Evolutionary conservation across 164 flowering plant species (phyloP).

Genomic region (Euptelea pleiosperma): DNA sequence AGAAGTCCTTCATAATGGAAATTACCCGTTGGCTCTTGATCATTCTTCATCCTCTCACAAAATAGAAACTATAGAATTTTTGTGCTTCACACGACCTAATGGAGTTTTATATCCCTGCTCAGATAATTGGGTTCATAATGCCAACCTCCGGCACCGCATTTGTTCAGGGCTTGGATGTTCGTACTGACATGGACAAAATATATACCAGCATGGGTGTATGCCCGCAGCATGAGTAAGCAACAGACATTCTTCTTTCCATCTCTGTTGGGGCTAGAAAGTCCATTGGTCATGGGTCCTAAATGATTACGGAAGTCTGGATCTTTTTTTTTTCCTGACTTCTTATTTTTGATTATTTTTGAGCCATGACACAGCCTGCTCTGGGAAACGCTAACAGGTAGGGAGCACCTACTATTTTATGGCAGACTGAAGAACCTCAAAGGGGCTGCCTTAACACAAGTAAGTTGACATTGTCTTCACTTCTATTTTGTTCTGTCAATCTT

Average conservation of each 20-base stretch:
- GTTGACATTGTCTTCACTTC: constrained; percentile 7
- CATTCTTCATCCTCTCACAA: not conserved
- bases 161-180: constrained; percentile 60
- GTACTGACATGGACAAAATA: constrained; percentile 57
- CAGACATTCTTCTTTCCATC: not conserved
- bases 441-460: constrained; percentile 45
- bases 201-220: constrained; percentile 87
- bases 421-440: constrained; percentile 77
- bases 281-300: not conserved
- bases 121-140: constrained; percentile 78
- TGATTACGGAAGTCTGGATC: not conserved
- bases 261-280: not conserved
- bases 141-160: constrained; percentile 69
- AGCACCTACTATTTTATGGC: no score
- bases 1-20: no score
- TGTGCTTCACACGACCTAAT: not conserved
- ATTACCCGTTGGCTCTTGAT: not conserved
- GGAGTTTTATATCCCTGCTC: constrained; percentile 8
- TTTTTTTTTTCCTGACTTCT: no score
- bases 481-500: no score
- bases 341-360: no score
- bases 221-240: constrained; percentile 87
- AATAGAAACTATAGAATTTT: not conserved
- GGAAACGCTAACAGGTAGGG: constrained; percentile 71
- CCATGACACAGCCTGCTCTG: constrained; percentile 61